These are phyloP conservation scores for Rhizophagus clarus DNA, from an alignment of 192 early-diverging fungal species.

Conservation along the genomic window DNA sequence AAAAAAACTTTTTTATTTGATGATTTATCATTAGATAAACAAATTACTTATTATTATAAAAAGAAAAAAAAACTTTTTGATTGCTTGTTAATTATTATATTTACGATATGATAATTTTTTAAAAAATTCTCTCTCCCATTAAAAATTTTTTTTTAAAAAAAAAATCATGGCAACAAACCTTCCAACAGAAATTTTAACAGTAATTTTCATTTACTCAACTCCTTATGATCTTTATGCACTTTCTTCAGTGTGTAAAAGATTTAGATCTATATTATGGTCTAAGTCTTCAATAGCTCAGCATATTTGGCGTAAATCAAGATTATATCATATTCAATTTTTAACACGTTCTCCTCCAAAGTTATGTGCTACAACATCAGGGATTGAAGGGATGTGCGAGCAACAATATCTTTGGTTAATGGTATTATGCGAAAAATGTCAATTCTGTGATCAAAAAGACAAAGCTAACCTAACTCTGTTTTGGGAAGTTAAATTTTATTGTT, in stretches of 20 bases:
- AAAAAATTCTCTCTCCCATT: too few species aligned
- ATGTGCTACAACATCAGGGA: too few species aligned
- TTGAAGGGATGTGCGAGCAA: neutral
- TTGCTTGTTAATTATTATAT: too few species aligned
- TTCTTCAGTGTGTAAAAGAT: neutral
- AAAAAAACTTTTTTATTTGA: too few species aligned
- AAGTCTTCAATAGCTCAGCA: neutral
- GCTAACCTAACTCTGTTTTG: neutral
- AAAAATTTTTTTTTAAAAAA: too few species aligned
- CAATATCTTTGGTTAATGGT: conserved; percentile 1
- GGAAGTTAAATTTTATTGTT: conserved; percentile 11
- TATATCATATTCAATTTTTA: neutral
- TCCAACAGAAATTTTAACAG: conserved; percentile 13
- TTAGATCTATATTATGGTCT: neutral
- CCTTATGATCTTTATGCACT: conserved; percentile 17
- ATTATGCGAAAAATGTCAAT: neutral
- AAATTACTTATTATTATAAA: too few species aligned
- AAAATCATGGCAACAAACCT: neutral
- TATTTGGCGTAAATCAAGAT: conserved; percentile 16
- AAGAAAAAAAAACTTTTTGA: too few species aligned
- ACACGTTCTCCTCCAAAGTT: neutral
- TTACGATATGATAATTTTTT: too few species aligned
- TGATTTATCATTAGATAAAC: too few species aligned
- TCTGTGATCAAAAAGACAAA: conserved; percentile 10
- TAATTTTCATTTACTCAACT: neutral